These are phyloP conservation scores for Carex arenaria DNA, from an alignment of 202 grass and related monocot species.

Conservation along the genomic window DNA sequence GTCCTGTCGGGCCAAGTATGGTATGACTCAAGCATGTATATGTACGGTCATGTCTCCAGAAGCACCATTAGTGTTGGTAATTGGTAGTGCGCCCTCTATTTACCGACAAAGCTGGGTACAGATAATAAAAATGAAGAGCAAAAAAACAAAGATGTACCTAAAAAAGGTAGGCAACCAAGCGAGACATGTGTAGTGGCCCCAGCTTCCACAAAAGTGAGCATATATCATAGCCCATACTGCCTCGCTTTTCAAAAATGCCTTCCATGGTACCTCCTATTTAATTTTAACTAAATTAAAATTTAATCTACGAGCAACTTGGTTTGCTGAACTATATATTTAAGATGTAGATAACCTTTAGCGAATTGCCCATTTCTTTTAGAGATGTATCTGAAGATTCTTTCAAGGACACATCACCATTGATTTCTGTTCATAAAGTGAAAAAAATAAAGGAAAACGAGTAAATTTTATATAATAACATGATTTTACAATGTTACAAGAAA, in stretches of 20 bases:
- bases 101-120: not conserved
- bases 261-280: constrained; percentile 89
- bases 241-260: constrained; percentile 85
- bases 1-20: not conserved
- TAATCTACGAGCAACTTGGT: not conserved
- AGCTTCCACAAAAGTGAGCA: constrained; percentile 94
- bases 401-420: constrained; percentile 30
- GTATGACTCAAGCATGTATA: not conserved
- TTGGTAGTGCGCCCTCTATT: not conserved
- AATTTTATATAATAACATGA: constrained; percentile 19
- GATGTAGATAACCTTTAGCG: constrained; percentile 44
- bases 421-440: constrained; percentile 27
- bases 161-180: constrained; percentile 97
- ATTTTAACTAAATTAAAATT: constrained; percentile 20
- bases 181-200: constrained; percentile 97
- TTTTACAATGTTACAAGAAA: constrained; percentile 21
- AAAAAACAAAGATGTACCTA: constrained; percentile 38
- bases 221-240: constrained; percentile 99
- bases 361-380: constrained; percentile 42
- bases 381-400: constrained; percentile 46
- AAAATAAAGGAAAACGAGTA: constrained; percentile 17
- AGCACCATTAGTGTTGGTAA: not conserved
- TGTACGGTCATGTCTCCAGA: not conserved
- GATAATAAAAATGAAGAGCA: constrained; percentile 8
- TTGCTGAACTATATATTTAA: not conserved